Percentiles rank a stretch among this genome's conserved stretches.
Evolutionary conservation across 306 rosid genomes (phyloP).

Genomic region (Prunus salicina): DNA sequence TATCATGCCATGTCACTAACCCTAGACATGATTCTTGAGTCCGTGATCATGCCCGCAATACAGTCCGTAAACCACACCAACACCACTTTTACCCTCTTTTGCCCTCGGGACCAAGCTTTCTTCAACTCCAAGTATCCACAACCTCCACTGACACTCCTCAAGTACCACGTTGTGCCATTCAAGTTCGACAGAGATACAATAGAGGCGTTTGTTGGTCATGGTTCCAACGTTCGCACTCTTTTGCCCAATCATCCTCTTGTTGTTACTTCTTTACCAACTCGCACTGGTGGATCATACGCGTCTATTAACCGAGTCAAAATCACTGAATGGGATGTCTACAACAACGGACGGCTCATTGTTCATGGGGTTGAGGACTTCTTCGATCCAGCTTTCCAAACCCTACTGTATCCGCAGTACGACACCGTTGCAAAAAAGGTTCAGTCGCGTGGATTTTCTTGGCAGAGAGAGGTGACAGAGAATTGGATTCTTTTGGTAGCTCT

Average conservation of each 20-base stretch:
- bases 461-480: neutral
- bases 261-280: neutral
- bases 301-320: neutral
- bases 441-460: neutral
- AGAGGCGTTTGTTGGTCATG: neutral
- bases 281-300: neutral
- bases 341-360: neutral
- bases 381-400: constrained; percentile 1
- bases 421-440: neutral
- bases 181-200: neutral
- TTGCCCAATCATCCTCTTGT: constrained; percentile 1
- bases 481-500: neutral
- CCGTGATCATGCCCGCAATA: no score
- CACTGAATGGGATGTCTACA: neutral
- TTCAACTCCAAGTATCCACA: neutral
- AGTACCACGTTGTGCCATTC: neutral
- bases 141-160: neutral
- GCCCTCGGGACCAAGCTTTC: neutral
- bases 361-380: constrained; percentile 10
- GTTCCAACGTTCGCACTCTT: constrained; percentile 7
- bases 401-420: neutral
- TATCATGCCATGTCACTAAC: constrained; percentile 1
- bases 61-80: neutral
- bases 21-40: neutral
- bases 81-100: neutral